These are phyloP conservation scores for Trichoderma citrinoviride DNA, from an alignment of 2,329 filamentous ascomycete species.

Conservation along the genomic window DNA sequence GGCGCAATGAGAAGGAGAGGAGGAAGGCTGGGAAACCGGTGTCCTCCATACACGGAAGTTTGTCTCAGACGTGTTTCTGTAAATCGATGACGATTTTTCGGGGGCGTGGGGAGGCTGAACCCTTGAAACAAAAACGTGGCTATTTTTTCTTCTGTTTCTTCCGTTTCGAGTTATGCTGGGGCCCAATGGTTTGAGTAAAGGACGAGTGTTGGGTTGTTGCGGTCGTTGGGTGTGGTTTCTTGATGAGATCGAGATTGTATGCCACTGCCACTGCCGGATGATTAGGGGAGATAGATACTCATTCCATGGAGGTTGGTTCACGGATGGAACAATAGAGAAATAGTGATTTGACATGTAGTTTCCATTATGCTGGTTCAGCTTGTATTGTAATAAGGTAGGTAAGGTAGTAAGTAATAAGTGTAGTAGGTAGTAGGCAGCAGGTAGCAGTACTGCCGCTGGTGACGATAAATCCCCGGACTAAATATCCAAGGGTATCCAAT, in stretches of 20 bases:
- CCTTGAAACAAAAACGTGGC: slow-evolving; percentile 1
- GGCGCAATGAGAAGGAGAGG: too few species aligned
- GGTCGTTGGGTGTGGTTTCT: background rate
- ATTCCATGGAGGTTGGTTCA: too few species aligned
- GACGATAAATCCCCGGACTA: too few species aligned
- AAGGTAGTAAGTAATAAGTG: background rate
- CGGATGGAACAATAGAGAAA: too few species aligned
- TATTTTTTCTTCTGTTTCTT: background rate
- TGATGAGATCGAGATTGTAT: too few species aligned
- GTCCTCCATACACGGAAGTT: too few species aligned
- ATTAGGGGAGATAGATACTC: too few species aligned
- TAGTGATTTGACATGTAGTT: background rate
- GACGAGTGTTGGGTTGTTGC: background rate
- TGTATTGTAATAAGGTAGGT: background rate
- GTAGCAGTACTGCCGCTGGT: background rate
- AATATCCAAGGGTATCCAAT: slow-evolving; percentile 4
- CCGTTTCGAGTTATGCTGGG: too few species aligned
- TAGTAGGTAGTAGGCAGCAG: too few species aligned
- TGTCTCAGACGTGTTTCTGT: too few species aligned
- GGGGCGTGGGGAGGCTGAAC: background rate
- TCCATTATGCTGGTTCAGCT: background rate
- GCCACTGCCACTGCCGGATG: too few species aligned
- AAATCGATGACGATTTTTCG: background rate
- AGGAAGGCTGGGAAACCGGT: too few species aligned
- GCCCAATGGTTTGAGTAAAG: background rate